phyloP scores from a whole-genome alignment of 2,329 filamentous ascomycete species.

The Aspergillus latus region DNA sequence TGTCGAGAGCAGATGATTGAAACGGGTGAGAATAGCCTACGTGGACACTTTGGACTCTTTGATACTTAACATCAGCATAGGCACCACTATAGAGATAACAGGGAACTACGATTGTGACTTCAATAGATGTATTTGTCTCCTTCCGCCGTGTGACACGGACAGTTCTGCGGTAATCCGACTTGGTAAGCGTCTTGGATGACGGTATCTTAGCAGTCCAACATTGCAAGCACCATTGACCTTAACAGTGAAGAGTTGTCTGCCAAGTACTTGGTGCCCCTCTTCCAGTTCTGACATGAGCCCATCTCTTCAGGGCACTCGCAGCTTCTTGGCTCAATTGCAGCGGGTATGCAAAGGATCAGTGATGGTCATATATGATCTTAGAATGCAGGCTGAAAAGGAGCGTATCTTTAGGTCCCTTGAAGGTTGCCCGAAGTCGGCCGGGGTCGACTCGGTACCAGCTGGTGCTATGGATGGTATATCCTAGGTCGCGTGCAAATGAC shows the following conservation, averaged over 20 bases:
- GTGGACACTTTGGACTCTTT: not conserved
- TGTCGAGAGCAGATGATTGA: not conserved
- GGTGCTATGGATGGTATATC: not conserved
- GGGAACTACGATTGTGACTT: not conserved
- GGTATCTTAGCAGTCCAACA: not conserved
- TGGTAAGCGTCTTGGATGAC: slow-evolving; percentile 1
- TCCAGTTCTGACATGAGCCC: slow-evolving; percentile 8
- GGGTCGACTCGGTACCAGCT: not conserved
- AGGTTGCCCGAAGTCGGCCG: not conserved
- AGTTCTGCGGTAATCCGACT: not conserved
- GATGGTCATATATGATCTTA: not conserved
- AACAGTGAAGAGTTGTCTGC: not conserved
- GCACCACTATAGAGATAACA: not conserved
- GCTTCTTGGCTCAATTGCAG: not conserved
- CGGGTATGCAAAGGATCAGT: slow-evolving; percentile 5
- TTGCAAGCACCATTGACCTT: not conserved
- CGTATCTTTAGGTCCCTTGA: not conserved
- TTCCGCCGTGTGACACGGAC: not conserved
- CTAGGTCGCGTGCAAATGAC: no score
- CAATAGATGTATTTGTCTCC: not conserved
- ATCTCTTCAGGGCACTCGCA: not conserved
- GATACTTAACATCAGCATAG: slow-evolving; percentile 4
- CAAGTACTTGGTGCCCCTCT: slow-evolving; percentile 4
- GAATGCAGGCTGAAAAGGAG: not conserved
- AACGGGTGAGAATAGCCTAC: not conserved